phyloP scores from a whole-genome alignment of 129 eudicot genomes.

The Flaveria sonorensis region DNA sequence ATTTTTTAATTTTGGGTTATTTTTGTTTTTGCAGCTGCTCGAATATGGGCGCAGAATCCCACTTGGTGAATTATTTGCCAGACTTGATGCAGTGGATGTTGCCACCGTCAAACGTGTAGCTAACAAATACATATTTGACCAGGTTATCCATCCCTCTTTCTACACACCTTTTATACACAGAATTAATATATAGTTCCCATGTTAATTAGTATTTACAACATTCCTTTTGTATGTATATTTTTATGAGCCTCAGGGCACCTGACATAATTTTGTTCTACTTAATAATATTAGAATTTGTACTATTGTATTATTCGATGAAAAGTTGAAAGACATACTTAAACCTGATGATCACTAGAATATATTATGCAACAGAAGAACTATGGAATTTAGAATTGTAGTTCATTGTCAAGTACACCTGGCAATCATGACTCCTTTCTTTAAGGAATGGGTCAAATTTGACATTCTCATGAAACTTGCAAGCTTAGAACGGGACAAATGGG shows the following conservation, averaged over 20 bases:
- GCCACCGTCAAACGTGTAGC: constrained; percentile 85
- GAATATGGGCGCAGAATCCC: constrained; percentile 90
- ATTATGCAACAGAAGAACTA: neutral
- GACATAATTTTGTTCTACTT: neutral
- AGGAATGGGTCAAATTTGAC: neutral
- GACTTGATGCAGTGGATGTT: constrained; percentile 84
- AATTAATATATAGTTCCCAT: neutral
- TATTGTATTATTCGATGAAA: neutral
- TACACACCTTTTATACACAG: neutral
- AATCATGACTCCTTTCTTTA: neutral
- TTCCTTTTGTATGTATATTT: neutral
- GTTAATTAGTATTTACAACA: neutral
- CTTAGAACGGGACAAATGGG: neutral
- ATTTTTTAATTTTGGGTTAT: neutral
- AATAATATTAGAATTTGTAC: neutral
- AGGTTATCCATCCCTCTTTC: constrained; percentile 44
- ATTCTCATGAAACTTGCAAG: neutral
- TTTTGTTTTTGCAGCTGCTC: constrained; percentile 53
- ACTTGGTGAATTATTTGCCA: constrained; percentile 74
- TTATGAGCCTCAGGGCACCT: neutral
- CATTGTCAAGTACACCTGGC: neutral
- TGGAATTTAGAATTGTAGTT: neutral
- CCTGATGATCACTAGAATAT: neutral
- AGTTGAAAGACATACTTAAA: neutral
- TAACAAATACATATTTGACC: constrained; percentile 70